Conservation (phyloP, 768 basidiomycete species). For the Phanerochaete sordida region DNA sequence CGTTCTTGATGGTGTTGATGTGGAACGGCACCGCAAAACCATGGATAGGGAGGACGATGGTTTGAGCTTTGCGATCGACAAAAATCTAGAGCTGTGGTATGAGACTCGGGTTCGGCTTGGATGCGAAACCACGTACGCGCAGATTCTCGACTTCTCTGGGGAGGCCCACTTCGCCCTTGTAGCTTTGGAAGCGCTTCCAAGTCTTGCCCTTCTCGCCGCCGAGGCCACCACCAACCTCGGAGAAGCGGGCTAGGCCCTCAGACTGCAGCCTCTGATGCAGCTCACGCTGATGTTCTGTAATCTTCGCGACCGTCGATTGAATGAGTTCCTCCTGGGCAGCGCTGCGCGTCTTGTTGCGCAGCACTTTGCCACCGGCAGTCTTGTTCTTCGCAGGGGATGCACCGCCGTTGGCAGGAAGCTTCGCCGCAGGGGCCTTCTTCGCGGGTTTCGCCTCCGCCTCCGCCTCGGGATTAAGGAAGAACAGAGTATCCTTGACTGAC, state of each 20-base stretch:
- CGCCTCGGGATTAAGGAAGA: slow-evolving; percentile 68
- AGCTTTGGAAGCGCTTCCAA: slow-evolving; percentile 96
- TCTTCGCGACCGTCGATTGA: slow-evolving; percentile 69
- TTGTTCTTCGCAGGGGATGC: slow-evolving; percentile 62
- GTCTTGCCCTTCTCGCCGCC: slow-evolving; percentile 86
- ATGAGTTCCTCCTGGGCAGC: slow-evolving; percentile 84
- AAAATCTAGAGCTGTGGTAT: slow-evolving; percentile 54
- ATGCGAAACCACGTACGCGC: slow-evolving; percentile 52
- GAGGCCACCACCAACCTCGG: slow-evolving; percentile 72
- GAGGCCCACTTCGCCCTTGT: slow-evolving; percentile 89
- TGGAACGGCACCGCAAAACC: slow-evolving; percentile 98
- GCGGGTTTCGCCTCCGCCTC: slow-evolving; percentile 54
- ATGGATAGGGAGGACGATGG: slow-evolving; percentile 88
- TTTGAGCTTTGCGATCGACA: slow-evolving; percentile 87
- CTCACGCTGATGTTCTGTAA: slow-evolving; percentile 85
- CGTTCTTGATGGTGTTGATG: slow-evolving; percentile 97
- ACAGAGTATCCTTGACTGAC: slow-evolving; percentile 81
- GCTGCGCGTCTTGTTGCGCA: slow-evolving; percentile 87
- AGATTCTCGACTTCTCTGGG: slow-evolving; percentile 80
- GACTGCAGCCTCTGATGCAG: slow-evolving; percentile 73
- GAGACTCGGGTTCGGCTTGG: slow-evolving; percentile 4
- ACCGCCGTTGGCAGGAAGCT: slow-evolving; percentile 59
- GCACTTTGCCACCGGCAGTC: slow-evolving; percentile 78
- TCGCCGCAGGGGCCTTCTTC: slow-evolving; percentile 46
- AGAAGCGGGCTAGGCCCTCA: slow-evolving; percentile 79